Conservation (phyloP, 2,329 filamentous ascomycete species). For the Stachybotrys elegans region DNA sequence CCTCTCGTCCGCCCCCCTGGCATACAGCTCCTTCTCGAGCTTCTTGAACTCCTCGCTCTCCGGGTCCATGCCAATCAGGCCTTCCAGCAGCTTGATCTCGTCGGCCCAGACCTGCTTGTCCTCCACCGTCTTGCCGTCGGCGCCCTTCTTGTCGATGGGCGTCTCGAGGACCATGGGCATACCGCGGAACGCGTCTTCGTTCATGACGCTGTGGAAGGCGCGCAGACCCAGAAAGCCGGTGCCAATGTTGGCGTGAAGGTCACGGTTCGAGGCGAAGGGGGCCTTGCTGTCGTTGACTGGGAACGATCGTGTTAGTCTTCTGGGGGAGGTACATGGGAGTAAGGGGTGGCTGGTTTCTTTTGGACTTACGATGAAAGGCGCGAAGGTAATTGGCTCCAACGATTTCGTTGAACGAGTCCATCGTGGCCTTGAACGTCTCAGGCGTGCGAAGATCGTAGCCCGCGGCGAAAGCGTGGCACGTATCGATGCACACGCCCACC, state of each 20-base stretch:
- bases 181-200: conserved; percentile 67
- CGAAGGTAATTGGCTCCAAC: conserved; percentile 77
- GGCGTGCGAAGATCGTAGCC: conserved; percentile 84
- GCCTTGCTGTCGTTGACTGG: conserved; percentile 90
- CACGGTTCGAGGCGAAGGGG: conserved; percentile 72
- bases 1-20: conserved; percentile 65
- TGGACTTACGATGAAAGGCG: conserved; percentile 66
- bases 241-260: conserved; percentile 94
- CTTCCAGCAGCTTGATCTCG: conserved; percentile 93
- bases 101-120: conserved; percentile 83
- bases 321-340: not conserved
- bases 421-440: conserved; percentile 65
- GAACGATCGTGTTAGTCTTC: conserved; percentile 4
- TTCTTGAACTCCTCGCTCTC: conserved; percentile 67
- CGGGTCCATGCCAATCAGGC: conserved; percentile 76
- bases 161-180: conserved; percentile 94
- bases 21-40: conserved; percentile 61
- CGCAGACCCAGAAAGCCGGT: conserved; percentile 88
- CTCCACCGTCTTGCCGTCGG: conserved; percentile 63
- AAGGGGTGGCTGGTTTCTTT: not conserved
- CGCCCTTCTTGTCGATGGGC: conserved; percentile 71
- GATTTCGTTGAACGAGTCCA: conserved; percentile 69
- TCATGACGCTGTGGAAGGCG: conserved; percentile 88
- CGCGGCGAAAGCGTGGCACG: conserved; percentile 91
- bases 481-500: conserved; percentile 93